Percentiles rank a stretch among this genome's conserved stretches.
Evolutionary conservation across 495 filamentous ascomycete genomes (phyloP).

Genomic region (Penicillium antarcticum): DNA sequence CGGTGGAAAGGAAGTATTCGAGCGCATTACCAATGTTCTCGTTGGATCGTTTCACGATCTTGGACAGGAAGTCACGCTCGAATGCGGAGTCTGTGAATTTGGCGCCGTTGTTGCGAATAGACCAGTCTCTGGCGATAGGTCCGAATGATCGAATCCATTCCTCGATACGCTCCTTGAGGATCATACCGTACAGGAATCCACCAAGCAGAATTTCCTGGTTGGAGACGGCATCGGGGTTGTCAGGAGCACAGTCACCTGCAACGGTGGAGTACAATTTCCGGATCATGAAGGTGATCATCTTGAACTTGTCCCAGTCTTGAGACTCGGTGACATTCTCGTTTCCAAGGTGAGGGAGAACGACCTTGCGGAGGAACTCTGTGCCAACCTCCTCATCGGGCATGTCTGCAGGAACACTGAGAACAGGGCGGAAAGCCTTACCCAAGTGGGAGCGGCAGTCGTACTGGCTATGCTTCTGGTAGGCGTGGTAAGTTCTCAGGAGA

Average conservation of each 20-base stretch:
- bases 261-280: conserved; percentile 90
- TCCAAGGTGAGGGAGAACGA: conserved; percentile 88
- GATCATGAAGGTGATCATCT: conserved; percentile 93
- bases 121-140: conserved; percentile 64
- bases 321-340: conserved; percentile 74
- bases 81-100: conserved; percentile 71
- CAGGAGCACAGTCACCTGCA: conserved; percentile 83
- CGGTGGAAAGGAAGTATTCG: conserved; percentile 95
- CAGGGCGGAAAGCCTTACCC: conserved; percentile 83
- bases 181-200: conserved; percentile 90
- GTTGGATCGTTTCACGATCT: conserved; percentile 73
- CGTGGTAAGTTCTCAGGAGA: conserved; percentile 87
- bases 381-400: conserved; percentile 84
- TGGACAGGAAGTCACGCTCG: conserved; percentile 69
- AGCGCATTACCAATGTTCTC: conserved; percentile 82
- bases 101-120: conserved; percentile 56
- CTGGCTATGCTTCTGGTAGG: conserved; percentile 75
- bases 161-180: conserved; percentile 90
- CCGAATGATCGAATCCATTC: conserved; percentile 72
- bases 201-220: conserved; percentile 92
- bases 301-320: conserved; percentile 88
- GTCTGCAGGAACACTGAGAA: conserved; percentile 75
- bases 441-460: conserved; percentile 76
- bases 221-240: conserved; percentile 94
- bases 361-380: conserved; percentile 80